A percentile compares a stretch with the other conserved stretches of the same genome.
Conservation (phyloP, 345 rosid genomes). For the Arabidopsis arenosa region DNA sequence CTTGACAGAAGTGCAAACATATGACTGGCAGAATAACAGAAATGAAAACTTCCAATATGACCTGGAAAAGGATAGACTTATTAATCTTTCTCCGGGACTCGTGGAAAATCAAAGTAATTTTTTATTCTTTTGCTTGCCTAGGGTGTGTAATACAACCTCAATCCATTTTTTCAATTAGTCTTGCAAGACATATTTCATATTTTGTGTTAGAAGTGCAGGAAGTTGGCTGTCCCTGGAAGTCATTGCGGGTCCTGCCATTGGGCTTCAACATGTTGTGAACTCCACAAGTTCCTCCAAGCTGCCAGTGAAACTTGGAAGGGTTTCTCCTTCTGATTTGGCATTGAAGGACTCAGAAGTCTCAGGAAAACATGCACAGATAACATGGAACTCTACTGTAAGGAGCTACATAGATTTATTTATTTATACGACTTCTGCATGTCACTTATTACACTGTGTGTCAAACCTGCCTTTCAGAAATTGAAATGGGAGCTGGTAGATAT, state of each 20-base stretch:
- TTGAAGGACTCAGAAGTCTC: constrained; percentile 94
- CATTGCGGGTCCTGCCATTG: constrained; percentile 84
- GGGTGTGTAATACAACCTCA: constrained; percentile 34
- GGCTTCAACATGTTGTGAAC: constrained; percentile 58
- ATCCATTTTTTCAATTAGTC: constrained; percentile 41
- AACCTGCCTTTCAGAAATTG: constrained; percentile 57
- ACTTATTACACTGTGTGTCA: constrained; percentile 31
- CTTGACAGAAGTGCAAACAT: constrained; percentile 52
- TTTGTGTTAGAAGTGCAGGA: constrained; percentile 91
- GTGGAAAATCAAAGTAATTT: constrained; percentile 76
- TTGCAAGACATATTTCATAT: constrained; percentile 56
- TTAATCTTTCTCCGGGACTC: constrained; percentile 46
- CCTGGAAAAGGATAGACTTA: constrained; percentile 47
- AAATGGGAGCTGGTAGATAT: constrained; percentile 97
- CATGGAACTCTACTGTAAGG: constrained; percentile 83
- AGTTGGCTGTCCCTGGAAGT: constrained; percentile 89
- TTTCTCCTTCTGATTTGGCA: constrained; percentile 71
- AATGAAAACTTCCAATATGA: constrained; percentile 41
- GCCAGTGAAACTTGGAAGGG: constrained; percentile 89
- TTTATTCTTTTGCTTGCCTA: constrained; percentile 43
- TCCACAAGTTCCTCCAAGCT: constrained; percentile 74
- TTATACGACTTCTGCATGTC: constrained; percentile 31
- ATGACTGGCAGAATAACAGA: constrained; percentile 48
- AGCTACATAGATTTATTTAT: constrained; percentile 35
- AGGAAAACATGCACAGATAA: constrained; percentile 94